Conservation (phyloP, 176 grass and related monocot species). For the Tillandsia leiboldiana region DNA sequence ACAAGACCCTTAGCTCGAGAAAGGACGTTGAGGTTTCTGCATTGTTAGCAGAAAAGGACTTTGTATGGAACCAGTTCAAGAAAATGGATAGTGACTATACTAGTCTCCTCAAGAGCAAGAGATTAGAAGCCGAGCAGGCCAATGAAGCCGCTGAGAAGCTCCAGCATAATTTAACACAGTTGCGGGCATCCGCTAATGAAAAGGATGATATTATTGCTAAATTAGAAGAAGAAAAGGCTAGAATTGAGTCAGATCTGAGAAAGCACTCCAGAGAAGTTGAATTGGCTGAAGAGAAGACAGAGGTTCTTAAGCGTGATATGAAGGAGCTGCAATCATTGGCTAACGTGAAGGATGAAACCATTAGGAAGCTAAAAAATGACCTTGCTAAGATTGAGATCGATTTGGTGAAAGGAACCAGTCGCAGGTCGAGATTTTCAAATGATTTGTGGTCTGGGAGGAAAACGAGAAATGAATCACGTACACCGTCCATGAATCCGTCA, state of each 20-base stretch:
- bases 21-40: constrained; percentile 42
- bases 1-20: constrained; percentile 24
- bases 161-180: constrained; percentile 18
- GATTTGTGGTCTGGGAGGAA: constrained; percentile 5
- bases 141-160: constrained; percentile 37
- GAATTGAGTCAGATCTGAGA: constrained; percentile 8
- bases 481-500: constrained; percentile 7
- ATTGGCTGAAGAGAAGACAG: constrained; percentile 22
- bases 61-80: constrained; percentile 54
- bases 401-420: background rate
- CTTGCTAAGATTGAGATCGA: constrained; percentile 18
- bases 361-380: constrained; percentile 18
- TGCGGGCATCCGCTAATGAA: constrained; percentile 21
- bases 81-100: constrained; percentile 45
- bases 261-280: constrained; percentile 11
- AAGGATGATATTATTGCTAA: constrained; percentile 27
- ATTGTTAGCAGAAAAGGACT: constrained; percentile 33
- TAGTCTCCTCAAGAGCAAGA: constrained; percentile 18
- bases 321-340: constrained; percentile 18
- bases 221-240: constrained; percentile 18
- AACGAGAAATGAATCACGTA: constrained; percentile 3
- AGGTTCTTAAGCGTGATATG: constrained; percentile 25
- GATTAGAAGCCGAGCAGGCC: constrained; percentile 29
- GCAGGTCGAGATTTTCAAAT: constrained; percentile 27
- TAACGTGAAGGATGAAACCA: constrained; percentile 29